Conservation (phyloP, 768 basidiomycete genomes). For the Trichaptum fuscoviolaceum region DNA sequence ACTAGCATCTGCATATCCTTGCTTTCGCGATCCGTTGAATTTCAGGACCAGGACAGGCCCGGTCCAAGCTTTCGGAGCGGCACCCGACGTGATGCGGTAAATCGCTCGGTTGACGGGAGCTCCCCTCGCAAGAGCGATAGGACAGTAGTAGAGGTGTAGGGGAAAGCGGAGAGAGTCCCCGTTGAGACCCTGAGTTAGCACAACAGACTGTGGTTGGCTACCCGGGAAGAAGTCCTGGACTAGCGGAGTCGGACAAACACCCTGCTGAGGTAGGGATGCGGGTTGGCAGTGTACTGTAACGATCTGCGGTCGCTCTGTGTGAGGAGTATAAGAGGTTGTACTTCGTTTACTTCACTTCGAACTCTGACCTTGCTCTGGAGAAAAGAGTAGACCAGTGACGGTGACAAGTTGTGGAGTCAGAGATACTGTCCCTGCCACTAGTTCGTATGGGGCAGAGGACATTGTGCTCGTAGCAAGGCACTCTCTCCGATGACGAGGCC, state of each 20-base stretch:
- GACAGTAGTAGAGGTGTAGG: slow-evolving; percentile 77
- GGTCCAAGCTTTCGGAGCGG: slow-evolving; percentile 75
- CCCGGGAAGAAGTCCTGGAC: slow-evolving; percentile 58
- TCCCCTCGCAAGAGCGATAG: slow-evolving; percentile 51
- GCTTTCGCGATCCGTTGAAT: slow-evolving; percentile 77
- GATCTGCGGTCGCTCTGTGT: slow-evolving; percentile 65
- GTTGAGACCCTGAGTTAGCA: slow-evolving; percentile 79
- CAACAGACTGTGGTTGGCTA: slow-evolving; percentile 49
- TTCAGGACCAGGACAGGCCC: slow-evolving; percentile 80
- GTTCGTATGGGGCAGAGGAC: slow-evolving; percentile 67
- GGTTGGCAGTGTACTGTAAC: slow-evolving; percentile 69
- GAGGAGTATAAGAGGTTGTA: slow-evolving; percentile 1
- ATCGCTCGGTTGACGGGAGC: slow-evolving; percentile 77
- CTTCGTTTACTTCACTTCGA: not conserved
- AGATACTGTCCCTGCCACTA: slow-evolving; percentile 67
- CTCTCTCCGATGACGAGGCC: slow-evolving; percentile 68
- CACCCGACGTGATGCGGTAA: slow-evolving; percentile 77
- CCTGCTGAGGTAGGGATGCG: slow-evolving; percentile 61
- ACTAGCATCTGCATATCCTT: slow-evolving; percentile 80
- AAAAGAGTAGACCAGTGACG: slow-evolving; percentile 70
- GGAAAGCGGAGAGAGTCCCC: slow-evolving; percentile 80
- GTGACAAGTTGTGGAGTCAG: slow-evolving; percentile 60
- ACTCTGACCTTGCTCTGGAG: slow-evolving; percentile 64
- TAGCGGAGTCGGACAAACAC: slow-evolving; percentile 67
- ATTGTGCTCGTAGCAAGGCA: slow-evolving; percentile 39